Evolutionary conservation across 2,329 filamentous ascomycete genomes (phyloP).

Genomic region (Paecilomyces niveus): DNA sequence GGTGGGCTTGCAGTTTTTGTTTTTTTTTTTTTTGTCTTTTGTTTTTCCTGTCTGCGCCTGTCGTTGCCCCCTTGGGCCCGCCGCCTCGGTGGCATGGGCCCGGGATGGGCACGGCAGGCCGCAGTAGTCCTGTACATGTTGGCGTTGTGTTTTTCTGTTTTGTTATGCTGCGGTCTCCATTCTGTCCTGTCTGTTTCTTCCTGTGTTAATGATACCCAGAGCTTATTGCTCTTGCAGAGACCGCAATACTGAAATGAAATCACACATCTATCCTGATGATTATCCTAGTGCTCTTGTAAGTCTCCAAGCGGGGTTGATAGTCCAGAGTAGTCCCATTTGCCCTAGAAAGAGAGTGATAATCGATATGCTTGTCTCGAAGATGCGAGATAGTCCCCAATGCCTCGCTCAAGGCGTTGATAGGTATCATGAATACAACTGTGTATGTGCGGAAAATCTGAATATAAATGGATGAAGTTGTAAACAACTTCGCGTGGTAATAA

Average conservation of each 20-base stretch:
- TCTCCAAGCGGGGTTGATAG: too few species aligned
- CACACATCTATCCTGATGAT: too few species aligned
- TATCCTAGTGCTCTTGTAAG: too few species aligned
- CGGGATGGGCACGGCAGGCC: not conserved
- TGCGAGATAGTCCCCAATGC: too few species aligned
- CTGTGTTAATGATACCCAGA: not conserved
- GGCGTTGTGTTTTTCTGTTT: not conserved
- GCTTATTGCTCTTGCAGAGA: not conserved
- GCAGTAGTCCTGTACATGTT: not conserved
- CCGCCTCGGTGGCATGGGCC: not conserved
- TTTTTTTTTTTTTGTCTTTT: not conserved
- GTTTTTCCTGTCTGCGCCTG: not conserved
- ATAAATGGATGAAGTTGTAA: too few species aligned
- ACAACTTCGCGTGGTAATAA: too few species aligned
- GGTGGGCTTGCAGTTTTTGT: not conserved
- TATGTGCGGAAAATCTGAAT: too few species aligned
- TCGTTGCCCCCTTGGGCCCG: not conserved
- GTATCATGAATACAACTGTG: too few species aligned
- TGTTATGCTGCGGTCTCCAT: not conserved
- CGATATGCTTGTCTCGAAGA: too few species aligned
- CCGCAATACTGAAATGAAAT: not conserved
- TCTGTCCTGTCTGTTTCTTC: not conserved
- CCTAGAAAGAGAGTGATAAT: too few species aligned
- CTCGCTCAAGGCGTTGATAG: too few species aligned
- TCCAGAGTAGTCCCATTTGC: too few species aligned